Percentiles rank a stretch among this genome's conserved stretches.
Conservation (phyloP, 129 eudicot species). For the Oenanthe sinensis region DNA sequence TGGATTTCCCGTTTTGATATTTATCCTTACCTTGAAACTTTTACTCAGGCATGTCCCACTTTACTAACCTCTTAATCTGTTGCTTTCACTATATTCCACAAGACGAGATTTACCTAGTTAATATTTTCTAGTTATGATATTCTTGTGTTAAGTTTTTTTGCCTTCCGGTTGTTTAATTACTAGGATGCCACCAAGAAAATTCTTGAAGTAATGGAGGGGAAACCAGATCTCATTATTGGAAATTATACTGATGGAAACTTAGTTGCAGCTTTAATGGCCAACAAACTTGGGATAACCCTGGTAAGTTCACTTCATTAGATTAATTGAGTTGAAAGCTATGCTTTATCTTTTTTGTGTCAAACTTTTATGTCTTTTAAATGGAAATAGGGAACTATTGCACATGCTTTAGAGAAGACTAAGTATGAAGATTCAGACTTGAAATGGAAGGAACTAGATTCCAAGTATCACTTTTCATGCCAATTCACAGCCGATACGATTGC, state of each 20-base stretch:
- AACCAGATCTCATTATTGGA: conserved; percentile 89
- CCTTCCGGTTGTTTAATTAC: background rate
- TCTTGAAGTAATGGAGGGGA: conserved; percentile 79
- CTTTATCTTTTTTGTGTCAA: background rate
- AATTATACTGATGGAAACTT: conserved; percentile 95
- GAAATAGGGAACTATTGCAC: conserved; percentile 87
- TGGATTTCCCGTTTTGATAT: conserved; percentile 96
- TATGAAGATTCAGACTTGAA: conserved; percentile 95
- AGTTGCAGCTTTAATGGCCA: conserved; percentile 92
- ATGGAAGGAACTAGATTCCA: conserved; percentile 78
- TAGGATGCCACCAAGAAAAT: conserved; percentile 80
- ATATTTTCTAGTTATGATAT: background rate
- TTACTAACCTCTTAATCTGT: background rate
- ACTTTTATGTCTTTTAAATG: background rate
- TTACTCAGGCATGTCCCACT: conserved; percentile 49
- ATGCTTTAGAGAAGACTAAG: conserved; percentile 98
- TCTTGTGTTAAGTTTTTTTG: background rate
- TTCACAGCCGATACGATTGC: conserved; percentile 94
- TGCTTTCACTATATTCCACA: background rate
- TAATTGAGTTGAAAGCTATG: background rate
- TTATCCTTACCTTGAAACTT: conserved; percentile 92
- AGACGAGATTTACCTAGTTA: background rate
- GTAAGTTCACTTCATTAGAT: conserved; percentile 24
- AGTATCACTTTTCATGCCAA: conserved; percentile 94
- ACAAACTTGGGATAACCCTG: conserved; percentile 80